Conservation (phyloP, 2,329 filamentous ascomycete genomes). For the Alternaria angustiovoidea region DNA sequence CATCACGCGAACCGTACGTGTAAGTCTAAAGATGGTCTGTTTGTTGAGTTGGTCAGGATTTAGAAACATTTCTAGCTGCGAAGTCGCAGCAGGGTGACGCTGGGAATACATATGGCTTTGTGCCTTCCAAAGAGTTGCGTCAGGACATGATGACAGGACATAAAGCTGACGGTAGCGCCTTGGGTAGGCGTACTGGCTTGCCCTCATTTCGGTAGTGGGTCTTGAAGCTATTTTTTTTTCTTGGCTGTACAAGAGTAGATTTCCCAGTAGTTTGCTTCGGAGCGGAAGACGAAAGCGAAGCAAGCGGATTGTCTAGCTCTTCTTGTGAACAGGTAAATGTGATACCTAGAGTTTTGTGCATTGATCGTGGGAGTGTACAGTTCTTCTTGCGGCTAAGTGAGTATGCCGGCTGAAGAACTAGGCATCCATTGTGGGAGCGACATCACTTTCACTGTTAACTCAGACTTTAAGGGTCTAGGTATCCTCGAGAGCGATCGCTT, state of each 20-base stretch:
- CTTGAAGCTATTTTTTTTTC: not conserved
- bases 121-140: not conserved
- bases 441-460: not conserved
- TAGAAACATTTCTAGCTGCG: not conserved
- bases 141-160: not conserved
- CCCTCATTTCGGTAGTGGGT: not conserved
- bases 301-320: not conserved
- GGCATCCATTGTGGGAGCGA: not conserved
- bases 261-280: not conserved
- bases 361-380: not conserved
- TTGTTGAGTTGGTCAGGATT: not conserved
- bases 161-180: not conserved
- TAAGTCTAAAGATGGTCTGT: not conserved
- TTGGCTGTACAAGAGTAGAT: not conserved
- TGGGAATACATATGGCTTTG: not conserved
- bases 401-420: not conserved
- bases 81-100: not conserved
- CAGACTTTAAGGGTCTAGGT: not conserved
- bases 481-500: not conserved
- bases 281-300: not conserved
- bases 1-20: not conserved
- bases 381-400: not conserved
- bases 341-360: not conserved
- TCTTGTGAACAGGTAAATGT: not conserved
- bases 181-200: not conserved